Conservation (phyloP, 768 basidiomycete species). For the Suillus brevipes region DNA sequence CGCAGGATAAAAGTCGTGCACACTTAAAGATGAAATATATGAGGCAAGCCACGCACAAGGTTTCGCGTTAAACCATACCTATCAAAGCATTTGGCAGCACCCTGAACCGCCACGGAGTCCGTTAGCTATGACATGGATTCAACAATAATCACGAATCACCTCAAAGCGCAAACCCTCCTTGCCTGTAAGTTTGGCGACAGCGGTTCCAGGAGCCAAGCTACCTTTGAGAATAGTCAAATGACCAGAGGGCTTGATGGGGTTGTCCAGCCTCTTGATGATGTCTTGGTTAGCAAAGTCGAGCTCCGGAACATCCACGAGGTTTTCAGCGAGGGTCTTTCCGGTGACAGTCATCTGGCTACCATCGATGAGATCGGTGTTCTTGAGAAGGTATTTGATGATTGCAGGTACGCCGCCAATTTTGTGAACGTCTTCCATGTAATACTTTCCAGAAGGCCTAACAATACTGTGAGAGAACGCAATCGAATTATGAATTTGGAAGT, state of each 20-base stretch:
- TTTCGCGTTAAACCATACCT: slow-evolving; percentile 38
- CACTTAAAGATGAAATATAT: slow-evolving; percentile 35
- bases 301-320: slow-evolving; percentile 75
- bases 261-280: slow-evolving; percentile 65
- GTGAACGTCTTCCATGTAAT: slow-evolving; percentile 91
- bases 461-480: slow-evolving; percentile 9
- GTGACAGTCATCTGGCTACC: slow-evolving; percentile 87
- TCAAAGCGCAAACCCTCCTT: slow-evolving; percentile 88
- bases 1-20: slow-evolving; percentile 71
- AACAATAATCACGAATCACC: slow-evolving; percentile 38
- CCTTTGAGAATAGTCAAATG: slow-evolving; percentile 87
- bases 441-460: slow-evolving; percentile 75
- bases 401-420: slow-evolving; percentile 83
- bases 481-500: slow-evolving; percentile 23
- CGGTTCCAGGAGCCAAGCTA: slow-evolving; percentile 83
- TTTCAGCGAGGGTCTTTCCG: slow-evolving; percentile 86
- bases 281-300: slow-evolving; percentile 74
- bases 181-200: slow-evolving; percentile 92
- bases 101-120: slow-evolving; percentile 38
- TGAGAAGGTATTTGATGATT: slow-evolving; percentile 79
- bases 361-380: slow-evolving; percentile 76
- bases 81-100: slow-evolving; percentile 77
- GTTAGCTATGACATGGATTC: slow-evolving; percentile 5
- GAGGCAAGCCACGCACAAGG: not conserved
- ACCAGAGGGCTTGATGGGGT: slow-evolving; percentile 86